These are phyloP conservation scores for Pseudozyma sp. DNA, from an alignment of 1,284 basidiomycete genomes.

Conservation along the genomic window DNA sequence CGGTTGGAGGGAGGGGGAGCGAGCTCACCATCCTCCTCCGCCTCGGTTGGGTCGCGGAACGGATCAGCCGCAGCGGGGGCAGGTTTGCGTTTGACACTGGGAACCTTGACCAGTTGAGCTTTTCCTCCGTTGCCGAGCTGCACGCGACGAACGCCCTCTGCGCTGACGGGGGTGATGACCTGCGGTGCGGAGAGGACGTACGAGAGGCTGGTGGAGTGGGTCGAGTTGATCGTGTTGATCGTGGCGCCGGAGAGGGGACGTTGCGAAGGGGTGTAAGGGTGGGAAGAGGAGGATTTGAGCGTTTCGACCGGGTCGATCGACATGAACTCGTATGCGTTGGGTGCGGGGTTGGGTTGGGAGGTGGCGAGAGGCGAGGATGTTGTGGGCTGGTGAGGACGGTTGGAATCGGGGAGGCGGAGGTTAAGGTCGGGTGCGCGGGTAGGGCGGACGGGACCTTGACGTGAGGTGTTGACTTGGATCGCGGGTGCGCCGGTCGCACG, in stretches of 20 bases:
- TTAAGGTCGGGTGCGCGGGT: conserved; percentile 51
- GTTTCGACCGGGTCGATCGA: conserved; percentile 45
- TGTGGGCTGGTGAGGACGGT: conserved; percentile 6
- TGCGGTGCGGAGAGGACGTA: conserved; percentile 50
- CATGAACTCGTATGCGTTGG: conserved; percentile 36
- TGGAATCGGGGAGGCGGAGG: conserved; percentile 31
- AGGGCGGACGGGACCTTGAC: conserved; percentile 31
- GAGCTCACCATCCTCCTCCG: neutral
- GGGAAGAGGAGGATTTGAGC: conserved; percentile 9
- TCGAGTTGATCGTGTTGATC: conserved; percentile 37
- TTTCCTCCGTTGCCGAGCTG: conserved; percentile 50
- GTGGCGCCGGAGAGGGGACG: conserved; percentile 31
- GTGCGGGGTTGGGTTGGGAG: neutral
- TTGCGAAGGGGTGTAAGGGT: conserved; percentile 17
- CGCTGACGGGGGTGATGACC: conserved; percentile 44
- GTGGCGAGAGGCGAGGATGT: conserved; percentile 28
- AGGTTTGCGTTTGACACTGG: conserved; percentile 24
- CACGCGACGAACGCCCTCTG: conserved; percentile 33
- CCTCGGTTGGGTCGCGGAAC: conserved; percentile 13
- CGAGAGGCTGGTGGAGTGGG: conserved; percentile 22
- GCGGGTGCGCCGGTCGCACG: conserved; percentile 30
- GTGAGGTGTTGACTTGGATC: conserved; percentile 29
- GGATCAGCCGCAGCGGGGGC: conserved; percentile 11
- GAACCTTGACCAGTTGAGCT: conserved; percentile 37
- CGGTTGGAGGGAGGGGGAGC: conserved; percentile 11